Evolutionary conservation across 2,329 filamentous ascomycete species (phyloP).

Genomic region (Scedosporium boydii): DNA sequence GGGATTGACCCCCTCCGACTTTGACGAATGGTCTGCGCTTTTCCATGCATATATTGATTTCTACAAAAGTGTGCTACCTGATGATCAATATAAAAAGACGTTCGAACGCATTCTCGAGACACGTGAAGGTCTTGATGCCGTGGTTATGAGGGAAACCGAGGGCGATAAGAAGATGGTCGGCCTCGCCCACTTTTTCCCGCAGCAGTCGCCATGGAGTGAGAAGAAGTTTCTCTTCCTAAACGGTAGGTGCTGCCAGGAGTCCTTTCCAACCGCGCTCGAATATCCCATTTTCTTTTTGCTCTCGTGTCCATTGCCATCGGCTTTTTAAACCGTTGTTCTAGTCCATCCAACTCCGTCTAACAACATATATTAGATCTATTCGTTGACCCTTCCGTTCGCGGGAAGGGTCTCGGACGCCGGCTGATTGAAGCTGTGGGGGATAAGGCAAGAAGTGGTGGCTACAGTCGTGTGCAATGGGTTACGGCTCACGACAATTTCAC

Average conservation of each 20-base stretch:
- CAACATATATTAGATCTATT: not conserved
- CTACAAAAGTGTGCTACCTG: conserved; percentile 1
- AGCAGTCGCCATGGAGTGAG: conserved; percentile 6
- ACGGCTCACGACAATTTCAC: not conserved
- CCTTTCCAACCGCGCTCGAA: no score
- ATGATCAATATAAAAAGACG: conserved; percentile 6
- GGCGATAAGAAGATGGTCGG: conserved; percentile 1
- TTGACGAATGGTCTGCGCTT: conserved; percentile 2
- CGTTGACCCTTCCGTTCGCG: not conserved
- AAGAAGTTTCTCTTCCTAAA: conserved; percentile 6
- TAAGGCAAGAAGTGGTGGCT: not conserved
- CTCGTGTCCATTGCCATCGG: not conserved
- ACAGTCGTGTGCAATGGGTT: not conserved
- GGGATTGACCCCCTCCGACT: not conserved
- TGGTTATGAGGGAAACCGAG: not conserved
- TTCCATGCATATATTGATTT: conserved; percentile 7
- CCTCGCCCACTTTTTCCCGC: conserved; percentile 6
- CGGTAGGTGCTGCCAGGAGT: not conserved
- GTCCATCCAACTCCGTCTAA: not conserved
- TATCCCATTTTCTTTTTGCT: not conserved
- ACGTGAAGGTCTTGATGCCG: not conserved
- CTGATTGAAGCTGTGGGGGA: not conserved
- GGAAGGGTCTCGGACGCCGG: not conserved
- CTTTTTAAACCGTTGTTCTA: not conserved
- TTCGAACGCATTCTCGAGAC: conserved; percentile 4